Conservation (phyloP, 2,329 filamentous ascomycete species). For the Aspergillus felis region DNA sequence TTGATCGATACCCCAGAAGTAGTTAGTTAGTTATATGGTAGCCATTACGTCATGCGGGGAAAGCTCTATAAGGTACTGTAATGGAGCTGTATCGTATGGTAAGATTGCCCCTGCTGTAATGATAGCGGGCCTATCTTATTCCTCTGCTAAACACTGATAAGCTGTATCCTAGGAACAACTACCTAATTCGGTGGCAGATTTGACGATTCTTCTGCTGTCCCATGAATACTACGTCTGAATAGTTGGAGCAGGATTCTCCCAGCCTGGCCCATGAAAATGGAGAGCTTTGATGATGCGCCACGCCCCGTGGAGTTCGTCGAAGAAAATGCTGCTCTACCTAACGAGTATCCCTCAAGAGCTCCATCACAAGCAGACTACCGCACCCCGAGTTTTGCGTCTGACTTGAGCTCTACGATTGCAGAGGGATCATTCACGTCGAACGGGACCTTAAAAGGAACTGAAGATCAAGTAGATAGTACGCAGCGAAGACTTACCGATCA, state of each 20-base stretch:
- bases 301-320: slow-evolving; percentile 23
- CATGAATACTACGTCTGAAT: neutral
- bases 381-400: slow-evolving; percentile 10
- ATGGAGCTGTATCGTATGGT: no score
- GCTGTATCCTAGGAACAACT: neutral
- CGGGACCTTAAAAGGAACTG: slow-evolving; percentile 11
- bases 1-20: no score
- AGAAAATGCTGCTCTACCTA: slow-evolving; percentile 15
- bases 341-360: slow-evolving; percentile 17
- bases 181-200: neutral
- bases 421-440: slow-evolving; percentile 11
- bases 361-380: slow-evolving; percentile 15
- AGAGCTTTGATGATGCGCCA: slow-evolving; percentile 38
- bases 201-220: neutral
- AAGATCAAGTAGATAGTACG: slow-evolving; percentile 10
- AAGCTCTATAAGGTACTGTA: no score
- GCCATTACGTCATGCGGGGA: neutral
- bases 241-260: neutral
- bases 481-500: slow-evolving; percentile 11
- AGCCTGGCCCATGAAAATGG: slow-evolving; percentile 22
- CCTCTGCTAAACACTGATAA: neutral
- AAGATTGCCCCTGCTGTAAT: no score
- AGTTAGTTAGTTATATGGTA: neutral
- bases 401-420: slow-evolving; percentile 2
- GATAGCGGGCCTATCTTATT: neutral